These are phyloP conservation scores for Stephanodiscus triporus DNA, from an alignment of 108 stramenopile genomes.

Conservation along the genomic window DNA sequence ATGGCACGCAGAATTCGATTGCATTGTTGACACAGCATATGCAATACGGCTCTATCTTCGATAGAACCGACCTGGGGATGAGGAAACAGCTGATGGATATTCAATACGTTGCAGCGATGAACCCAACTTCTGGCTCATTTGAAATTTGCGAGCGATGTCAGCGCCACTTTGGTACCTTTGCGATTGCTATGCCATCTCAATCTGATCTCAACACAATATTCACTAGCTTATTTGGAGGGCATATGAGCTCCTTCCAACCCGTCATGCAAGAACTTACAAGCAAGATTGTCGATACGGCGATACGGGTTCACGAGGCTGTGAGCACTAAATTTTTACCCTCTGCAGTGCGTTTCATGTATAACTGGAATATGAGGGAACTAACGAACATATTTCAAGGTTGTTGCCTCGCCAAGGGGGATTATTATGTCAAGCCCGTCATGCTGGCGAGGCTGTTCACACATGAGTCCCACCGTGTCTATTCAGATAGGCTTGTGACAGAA, in stretches of 20 bases:
- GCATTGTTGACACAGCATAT: conserved; percentile 88
- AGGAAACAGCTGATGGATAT: conserved; percentile 88
- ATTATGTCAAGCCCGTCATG: conserved; percentile 60
- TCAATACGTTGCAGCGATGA: conserved; percentile 91
- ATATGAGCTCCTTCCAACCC: conserved; percentile 69
- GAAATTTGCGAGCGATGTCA: conserved; percentile 89
- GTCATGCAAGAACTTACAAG: conserved; percentile 57
- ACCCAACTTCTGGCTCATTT: conserved; percentile 88
- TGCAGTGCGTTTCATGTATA: conserved; percentile 89
- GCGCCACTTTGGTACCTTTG: conserved; percentile 87
- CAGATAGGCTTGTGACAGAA: conserved; percentile 76
- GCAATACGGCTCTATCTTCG: conserved; percentile 86
- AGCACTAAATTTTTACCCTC: conserved; percentile 83
- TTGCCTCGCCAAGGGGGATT: conserved; percentile 63
- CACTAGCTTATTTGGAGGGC: conserved; percentile 76
- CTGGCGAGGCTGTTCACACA: conserved; percentile 78
- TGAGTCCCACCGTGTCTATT: conserved; percentile 82
- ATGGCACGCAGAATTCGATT: conserved; percentile 91
- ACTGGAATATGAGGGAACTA: conserved; percentile 94
- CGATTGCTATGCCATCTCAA: conserved; percentile 76
- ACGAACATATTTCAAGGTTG: conserved; percentile 89
- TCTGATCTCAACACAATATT: conserved; percentile 83
- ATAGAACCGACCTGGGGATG: conserved; percentile 81
- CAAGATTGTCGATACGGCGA: conserved; percentile 77
- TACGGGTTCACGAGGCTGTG: conserved; percentile 77